A percentile compares a stretch with the other conserved stretches of the same genome.
These are phyloP conservation scores for Pseudozyma sp. DNA, from an alignment of 1,284 basidiomycete genomes.

Conservation along the genomic window DNA sequence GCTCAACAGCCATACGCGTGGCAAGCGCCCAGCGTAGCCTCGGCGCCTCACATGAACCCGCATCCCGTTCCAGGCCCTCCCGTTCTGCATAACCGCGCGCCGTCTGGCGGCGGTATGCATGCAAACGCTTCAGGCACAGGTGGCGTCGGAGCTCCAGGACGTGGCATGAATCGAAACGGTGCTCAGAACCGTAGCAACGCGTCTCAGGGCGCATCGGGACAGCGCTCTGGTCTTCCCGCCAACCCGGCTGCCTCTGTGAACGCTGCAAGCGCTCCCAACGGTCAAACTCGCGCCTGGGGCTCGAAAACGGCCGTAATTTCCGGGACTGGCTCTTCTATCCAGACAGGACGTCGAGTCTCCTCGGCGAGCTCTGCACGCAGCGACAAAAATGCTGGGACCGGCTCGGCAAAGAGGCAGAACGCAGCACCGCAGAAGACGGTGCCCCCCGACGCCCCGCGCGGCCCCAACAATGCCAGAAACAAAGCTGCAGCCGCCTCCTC, in stretches of 20 bases:
- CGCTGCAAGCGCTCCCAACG: constrained; percentile 20
- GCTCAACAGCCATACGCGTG: constrained; percentile 33
- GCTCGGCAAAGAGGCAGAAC: constrained; percentile 16
- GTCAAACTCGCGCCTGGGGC: constrained; percentile 22
- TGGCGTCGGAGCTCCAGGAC: constrained; percentile 4
- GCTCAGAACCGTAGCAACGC: constrained; percentile 22
- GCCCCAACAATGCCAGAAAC: constrained; percentile 25
- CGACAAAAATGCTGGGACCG: constrained; percentile 17
- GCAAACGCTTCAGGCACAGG: constrained; percentile 11
- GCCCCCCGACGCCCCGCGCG: constrained; percentile 40
- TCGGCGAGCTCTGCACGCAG: constrained; percentile 32
- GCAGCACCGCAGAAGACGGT: constrained; percentile 41
- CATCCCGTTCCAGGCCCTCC: constrained; percentile 23
- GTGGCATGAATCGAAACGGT: constrained; percentile 20
- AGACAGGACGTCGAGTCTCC: constrained; percentile 20
- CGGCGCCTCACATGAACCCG: constrained; percentile 18
- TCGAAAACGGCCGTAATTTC: constrained; percentile 5
- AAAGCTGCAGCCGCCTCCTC: constrained; percentile 10
- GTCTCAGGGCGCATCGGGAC: constrained; percentile 5
- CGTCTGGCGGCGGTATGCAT: constrained; percentile 13
- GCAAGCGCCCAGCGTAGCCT: constrained; percentile 19
- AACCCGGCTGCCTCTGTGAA: constrained; percentile 25
- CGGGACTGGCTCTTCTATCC: background rate
- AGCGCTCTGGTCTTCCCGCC: constrained; percentile 23
- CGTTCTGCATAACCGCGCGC: constrained; percentile 13